Evolutionary conservation across 495 filamentous ascomycete genomes (phyloP), one percentile per base, ranked within the genome.

Genomic region (Trichoderma erinaceum): DNA sequence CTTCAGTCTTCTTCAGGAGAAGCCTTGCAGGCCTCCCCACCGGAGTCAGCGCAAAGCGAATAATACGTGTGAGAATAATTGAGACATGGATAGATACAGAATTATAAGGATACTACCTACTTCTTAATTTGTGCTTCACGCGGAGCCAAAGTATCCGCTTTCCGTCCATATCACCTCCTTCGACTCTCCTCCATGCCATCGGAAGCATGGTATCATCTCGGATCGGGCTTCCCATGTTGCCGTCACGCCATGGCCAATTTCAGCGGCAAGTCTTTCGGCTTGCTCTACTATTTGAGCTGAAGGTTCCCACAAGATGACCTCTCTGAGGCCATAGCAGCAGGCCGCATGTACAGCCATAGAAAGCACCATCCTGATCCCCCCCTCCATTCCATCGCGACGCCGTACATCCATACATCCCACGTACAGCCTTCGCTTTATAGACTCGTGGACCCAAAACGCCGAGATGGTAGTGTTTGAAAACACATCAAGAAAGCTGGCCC

Each of bases 141-240:
- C 18, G 4, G 6, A 27, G 21, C 50, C 7, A 18, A 13, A 61
- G 4, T 61, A 61, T 23, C 29, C 25, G 13, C 16, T 21, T 6
- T 15, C 11, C 13, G 11, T 27, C 50, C 50, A 58, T 58, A 58
- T 21, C 18, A 58, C 50, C 18, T 58, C 50, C 12, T 58, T 58
- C n/a, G 18, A 12, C 50, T 58, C 50, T 16, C 50, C 50, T 58
- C 50, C 50, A 21, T 58, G 50, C 50, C 50, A 58, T 58, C 50
- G 50, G n/a, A 58, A 58, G 50, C 50, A 58, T 7, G 50, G 50
- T 25, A 58, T 25, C 50, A 58, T 58, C 50, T 58, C 50, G n/a
- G 50, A 58, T 58, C 50, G 50, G 27, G 27, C 27, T 18, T 25
- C 50, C 6, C 11, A 21, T 4, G n/a, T 27, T 21, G 50, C 50